Evolutionary conservation across 1,284 basidiomycete species (phyloP).

Genomic region (Volvariella volvacea): DNA sequence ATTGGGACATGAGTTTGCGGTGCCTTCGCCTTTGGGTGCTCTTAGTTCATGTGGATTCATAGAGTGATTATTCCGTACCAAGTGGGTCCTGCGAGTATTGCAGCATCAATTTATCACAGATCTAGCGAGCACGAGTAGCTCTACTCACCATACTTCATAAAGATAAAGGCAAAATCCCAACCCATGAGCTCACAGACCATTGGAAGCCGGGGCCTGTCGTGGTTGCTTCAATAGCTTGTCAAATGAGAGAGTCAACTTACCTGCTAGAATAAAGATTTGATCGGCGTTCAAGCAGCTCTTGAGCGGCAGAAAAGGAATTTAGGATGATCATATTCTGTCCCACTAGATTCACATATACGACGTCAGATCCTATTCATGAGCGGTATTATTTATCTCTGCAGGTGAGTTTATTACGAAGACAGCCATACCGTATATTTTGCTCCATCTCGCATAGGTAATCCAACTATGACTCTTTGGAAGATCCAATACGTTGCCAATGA

Average conservation of each 20-base stretch:
- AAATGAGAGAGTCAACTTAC: slow-evolving; percentile 13
- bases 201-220: slow-evolving; percentile 18
- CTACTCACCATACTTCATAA: slow-evolving; percentile 2
- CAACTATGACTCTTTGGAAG: slow-evolving; percentile 6
- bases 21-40: slow-evolving; percentile 3
- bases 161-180: slow-evolving; percentile 7
- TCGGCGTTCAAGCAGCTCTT: slow-evolving; percentile 40
- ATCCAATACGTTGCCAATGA: slow-evolving; percentile 10
- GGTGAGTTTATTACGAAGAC: no score
- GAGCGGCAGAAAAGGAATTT: slow-evolving; percentile 33
- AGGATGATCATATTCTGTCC: slow-evolving; percentile 26
- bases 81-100: no score
- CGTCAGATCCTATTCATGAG: slow-evolving; percentile 21
- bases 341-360: slow-evolving; percentile 18
- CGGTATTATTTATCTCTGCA: no score
- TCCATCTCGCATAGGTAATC: slow-evolving; percentile 9
- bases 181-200: slow-evolving; percentile 25
- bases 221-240: no score
- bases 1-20: slow-evolving; percentile 8
- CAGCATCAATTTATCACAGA: no score
- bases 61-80: no score
- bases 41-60: no score
- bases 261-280: slow-evolving; percentile 43
- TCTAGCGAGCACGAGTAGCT: no score
- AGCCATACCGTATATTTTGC: slow-evolving; percentile 7